A percentile compares a stretch with the other conserved stretches of the same genome.
Evolutionary conservation across 75 land plant genomes (phyloP).

Genomic region (Picea glauca): DNA sequence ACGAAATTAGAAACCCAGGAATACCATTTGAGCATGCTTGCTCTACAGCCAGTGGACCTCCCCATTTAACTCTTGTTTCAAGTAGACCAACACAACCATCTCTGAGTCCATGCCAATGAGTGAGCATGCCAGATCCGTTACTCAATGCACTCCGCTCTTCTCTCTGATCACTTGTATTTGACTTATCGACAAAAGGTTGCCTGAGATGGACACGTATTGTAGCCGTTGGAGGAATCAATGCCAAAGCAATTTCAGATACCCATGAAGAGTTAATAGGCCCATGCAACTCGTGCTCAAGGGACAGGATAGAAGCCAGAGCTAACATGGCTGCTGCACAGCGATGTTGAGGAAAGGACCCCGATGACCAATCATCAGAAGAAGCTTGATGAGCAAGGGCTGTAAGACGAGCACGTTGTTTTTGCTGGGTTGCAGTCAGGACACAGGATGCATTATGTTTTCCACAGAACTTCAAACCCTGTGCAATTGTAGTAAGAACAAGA

Average conservation of each 20-base stretch:
- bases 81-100: conserved; percentile 94
- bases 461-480: conserved; percentile 54
- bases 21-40: conserved; percentile 79
- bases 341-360: conserved; percentile 36
- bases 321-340: conserved; percentile 73
- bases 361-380: conserved; percentile 40
- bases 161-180: neutral
- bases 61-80: conserved; percentile 73
- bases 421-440: conserved; percentile 69
- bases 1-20: conserved; percentile 59
- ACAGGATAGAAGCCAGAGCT: conserved; percentile 84
- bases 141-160: conserved; percentile 23
- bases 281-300: conserved; percentile 55
- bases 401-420: conserved; percentile 76
- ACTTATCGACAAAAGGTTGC: conserved; percentile 11
- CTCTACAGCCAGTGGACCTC: conserved; percentile 75
- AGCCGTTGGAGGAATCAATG: conserved; percentile 60
- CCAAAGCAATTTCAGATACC: conserved; percentile 57
- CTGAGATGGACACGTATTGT: conserved; percentile 45
- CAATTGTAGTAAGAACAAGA: conserved; percentile 62
- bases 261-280: conserved; percentile 30
- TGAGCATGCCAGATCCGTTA: conserved; percentile 34
- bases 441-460: conserved; percentile 64
- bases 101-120: conserved; percentile 69
- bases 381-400: conserved; percentile 61